Percentiles rank a stretch among this genome's conserved stretches.
These are phyloP conservation scores for Davidsoniella australis DNA, from an alignment of 2,329 filamentous ascomycete species.

Conservation along the genomic window DNA sequence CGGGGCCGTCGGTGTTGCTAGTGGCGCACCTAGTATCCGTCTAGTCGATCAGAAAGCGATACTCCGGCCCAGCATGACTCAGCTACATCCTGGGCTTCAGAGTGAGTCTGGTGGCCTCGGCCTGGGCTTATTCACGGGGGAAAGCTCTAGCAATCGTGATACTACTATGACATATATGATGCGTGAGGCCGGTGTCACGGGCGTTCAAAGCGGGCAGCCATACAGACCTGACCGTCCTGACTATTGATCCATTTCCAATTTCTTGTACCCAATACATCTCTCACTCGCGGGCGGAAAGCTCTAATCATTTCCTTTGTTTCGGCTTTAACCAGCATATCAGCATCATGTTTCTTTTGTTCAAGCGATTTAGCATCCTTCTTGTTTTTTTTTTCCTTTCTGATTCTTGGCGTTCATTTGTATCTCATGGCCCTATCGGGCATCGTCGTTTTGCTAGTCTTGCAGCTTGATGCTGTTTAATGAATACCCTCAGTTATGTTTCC, in stretches of 20 bases:
- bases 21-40: slow-evolving; percentile 8
- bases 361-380: no score
- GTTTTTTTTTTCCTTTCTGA: background rate
- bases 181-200: slow-evolving; percentile 28
- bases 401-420: background rate
- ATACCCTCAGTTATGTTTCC: background rate
- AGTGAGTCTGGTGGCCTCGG: background rate
- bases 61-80: slow-evolving; percentile 19
- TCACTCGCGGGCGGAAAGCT: background rate
- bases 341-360: slow-evolving; percentile 2
- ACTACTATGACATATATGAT: slow-evolving; percentile 39
- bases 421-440: background rate
- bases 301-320: slow-evolving; percentile 1
- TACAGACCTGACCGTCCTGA: slow-evolving; percentile 24
- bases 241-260: slow-evolving; percentile 13
- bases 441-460: no score
- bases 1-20: background rate
- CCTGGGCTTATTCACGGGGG: slow-evolving; percentile 13
- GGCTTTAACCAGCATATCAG: slow-evolving; percentile 2
- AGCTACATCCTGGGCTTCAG: slow-evolving; percentile 16
- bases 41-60: slow-evolving; percentile 13
- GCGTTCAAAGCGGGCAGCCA: slow-evolving; percentile 24
- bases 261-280: slow-evolving; percentile 15
- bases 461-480: no score
- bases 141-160: slow-evolving; percentile 17